Evolutionary conservation across 805 yeast genomes (phyloP).

Genomic region (Sugiyamaella lignohabitans): DNA sequence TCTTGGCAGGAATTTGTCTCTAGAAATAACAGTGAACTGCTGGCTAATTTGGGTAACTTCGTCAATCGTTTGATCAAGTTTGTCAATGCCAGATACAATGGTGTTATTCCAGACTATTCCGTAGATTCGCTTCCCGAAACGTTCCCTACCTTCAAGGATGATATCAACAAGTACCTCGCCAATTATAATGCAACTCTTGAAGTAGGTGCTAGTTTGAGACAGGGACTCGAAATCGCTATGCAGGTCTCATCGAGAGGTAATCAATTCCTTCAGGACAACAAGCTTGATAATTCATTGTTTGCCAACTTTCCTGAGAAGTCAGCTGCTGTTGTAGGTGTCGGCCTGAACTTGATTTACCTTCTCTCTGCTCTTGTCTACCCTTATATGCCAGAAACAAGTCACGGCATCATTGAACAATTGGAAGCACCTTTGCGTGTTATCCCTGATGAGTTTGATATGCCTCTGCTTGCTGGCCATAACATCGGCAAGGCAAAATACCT

Average conservation of each 20-base stretch:
- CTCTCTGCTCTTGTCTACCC: slow-evolving; percentile 81
- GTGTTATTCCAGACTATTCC: slow-evolving; percentile 70
- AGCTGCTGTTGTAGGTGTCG: slow-evolving; percentile 89
- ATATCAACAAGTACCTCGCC: slow-evolving; percentile 54
- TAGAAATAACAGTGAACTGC: slow-evolving; percentile 84
- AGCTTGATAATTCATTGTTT: slow-evolving; percentile 81
- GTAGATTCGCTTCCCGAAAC: slow-evolving; percentile 41
- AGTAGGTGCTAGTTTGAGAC: slow-evolving; percentile 62
- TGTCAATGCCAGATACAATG: slow-evolving; percentile 82
- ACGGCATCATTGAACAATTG: slow-evolving; percentile 66
- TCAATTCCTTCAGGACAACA: slow-evolving; percentile 91
- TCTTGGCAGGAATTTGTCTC: slow-evolving; percentile 96
- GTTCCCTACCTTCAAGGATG: slow-evolving; percentile 35
- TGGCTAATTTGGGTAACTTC: slow-evolving; percentile 95
- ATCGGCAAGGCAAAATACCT: slow-evolving; percentile 87
- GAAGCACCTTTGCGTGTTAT: slow-evolving; percentile 76
- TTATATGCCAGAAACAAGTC: slow-evolving; percentile 80
- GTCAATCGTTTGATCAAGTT: slow-evolving; percentile 92
- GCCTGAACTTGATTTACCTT: slow-evolving; percentile 78
- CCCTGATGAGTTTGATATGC: slow-evolving; percentile 65
- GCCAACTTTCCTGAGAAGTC: slow-evolving; percentile 69
- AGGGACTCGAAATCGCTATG: slow-evolving; percentile 90
- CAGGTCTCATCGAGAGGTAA: slow-evolving; percentile 88
- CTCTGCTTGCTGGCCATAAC: slow-evolving; percentile 72
- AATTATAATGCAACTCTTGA: slow-evolving; percentile 70